These are phyloP conservation scores for Cryptosporidium ryanae DNA, from an alignment of 169 alveolate species.

Conservation along the genomic window DNA sequence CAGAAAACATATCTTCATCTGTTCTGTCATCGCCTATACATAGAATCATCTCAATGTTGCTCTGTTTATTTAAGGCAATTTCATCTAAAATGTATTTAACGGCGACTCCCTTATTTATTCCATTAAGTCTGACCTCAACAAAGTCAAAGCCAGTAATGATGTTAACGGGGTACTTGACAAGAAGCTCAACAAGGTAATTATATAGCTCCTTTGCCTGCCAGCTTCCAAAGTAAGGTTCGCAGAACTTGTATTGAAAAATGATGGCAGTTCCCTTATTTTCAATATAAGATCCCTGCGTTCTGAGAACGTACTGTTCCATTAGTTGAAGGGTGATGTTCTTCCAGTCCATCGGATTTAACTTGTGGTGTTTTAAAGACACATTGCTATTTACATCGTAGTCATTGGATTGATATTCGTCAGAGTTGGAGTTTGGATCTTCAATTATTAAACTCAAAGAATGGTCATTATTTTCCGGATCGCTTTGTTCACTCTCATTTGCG, in stretches of 20 bases:
- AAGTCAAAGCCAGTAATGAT: slow-evolving; percentile 69
- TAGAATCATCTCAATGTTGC: slow-evolving; percentile 13
- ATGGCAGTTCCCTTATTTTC: slow-evolving; percentile 85
- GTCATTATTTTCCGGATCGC: too few species aligned
- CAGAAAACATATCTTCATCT: slow-evolving; percentile 66
- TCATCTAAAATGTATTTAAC: slow-evolving; percentile 20
- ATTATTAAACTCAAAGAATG: not conserved
- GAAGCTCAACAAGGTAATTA: slow-evolving; percentile 63
- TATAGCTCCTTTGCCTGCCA: slow-evolving; percentile 88
- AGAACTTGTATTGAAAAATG: slow-evolving; percentile 86
- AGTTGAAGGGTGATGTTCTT: slow-evolving; percentile 79
- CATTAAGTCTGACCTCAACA: slow-evolving; percentile 60
- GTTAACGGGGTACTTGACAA: slow-evolving; percentile 78
- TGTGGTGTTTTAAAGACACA: not conserved
- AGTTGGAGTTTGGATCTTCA: not conserved
- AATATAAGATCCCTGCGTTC: slow-evolving; percentile 89
- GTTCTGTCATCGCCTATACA: slow-evolving; percentile 68
- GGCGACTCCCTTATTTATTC: slow-evolving; percentile 53
- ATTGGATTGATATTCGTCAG: not conserved
- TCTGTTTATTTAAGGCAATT: not conserved
- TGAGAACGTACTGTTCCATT: slow-evolving; percentile 81
- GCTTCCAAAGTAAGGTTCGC: slow-evolving; percentile 88
- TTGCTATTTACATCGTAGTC: not conserved
- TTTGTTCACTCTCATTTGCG: too few species aligned
- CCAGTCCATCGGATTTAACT: slow-evolving; percentile 73